phyloP scores from a whole-genome alignment of 129 eudicot genomes.

The Daucus carota region DNA sequence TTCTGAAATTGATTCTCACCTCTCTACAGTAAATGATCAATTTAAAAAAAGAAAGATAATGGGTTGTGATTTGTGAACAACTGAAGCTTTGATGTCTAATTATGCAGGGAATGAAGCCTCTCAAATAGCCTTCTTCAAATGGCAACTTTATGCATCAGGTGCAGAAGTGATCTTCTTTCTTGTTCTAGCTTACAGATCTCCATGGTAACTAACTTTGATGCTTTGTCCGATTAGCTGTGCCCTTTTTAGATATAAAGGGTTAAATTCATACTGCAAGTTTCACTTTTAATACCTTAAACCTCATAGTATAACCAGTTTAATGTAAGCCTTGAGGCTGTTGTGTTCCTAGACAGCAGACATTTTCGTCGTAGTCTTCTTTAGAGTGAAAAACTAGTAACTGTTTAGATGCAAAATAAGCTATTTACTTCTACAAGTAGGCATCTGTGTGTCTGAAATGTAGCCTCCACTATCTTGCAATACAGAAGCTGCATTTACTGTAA shows the following conservation, averaged over 20 bases:
- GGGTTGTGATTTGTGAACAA: background rate
- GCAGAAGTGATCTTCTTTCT: background rate
- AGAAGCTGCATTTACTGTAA: too few relatives aligned
- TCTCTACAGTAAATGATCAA: constrained; percentile 1
- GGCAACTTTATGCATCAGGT: constrained; percentile 3
- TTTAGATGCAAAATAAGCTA: background rate
- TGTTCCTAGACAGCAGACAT: background rate
- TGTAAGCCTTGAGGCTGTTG: background rate
- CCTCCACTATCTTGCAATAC: background rate
- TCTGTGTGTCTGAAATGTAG: background rate
- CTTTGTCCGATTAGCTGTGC: background rate
- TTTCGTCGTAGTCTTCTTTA: background rate
- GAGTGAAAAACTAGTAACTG: background rate
- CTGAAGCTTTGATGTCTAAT: background rate
- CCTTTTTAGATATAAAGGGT: background rate
- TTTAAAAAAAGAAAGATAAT: background rate
- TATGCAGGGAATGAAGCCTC: constrained; percentile 81
- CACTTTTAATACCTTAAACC: background rate
- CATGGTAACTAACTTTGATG: background rate
- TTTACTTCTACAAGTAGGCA: background rate
- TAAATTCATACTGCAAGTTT: background rate
- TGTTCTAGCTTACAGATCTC: background rate
- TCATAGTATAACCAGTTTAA: background rate
- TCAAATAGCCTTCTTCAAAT: constrained; percentile 30
- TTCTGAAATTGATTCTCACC: background rate